Base-by-base conservation (phyloP, 352 stramenopile species). In the Pythium aphanidermatum region DNA sequence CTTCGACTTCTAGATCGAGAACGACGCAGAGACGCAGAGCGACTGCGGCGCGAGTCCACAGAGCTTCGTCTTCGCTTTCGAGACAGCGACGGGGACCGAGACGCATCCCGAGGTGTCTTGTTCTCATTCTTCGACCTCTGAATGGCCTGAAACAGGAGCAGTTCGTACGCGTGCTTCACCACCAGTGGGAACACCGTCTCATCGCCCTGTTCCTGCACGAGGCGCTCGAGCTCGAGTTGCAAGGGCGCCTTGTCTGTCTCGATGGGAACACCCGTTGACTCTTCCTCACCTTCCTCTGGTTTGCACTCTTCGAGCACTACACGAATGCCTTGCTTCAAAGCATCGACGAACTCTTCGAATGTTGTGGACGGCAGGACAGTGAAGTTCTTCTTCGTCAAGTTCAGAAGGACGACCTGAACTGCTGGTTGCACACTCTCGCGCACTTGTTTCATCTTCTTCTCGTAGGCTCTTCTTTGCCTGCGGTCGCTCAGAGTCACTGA, bases 261-360 rank as follows among this genome's bases (percentile, higher is more conserved):
- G 10, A 16, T 27, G 10, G 45, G 28, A 42, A 14, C 43, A 30
- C 5, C 24, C 17, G 14, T 59, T 25, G 39, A 17, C 13, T 48
- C 51, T 59, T 81, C 76, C 35, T 88, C 76, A 5, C 76, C 74
- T 52, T 89, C 72, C 46, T 89, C 74, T 16, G 66, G 60, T 12
- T 70, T 63, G 24, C 81, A 82, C 6, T 48, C 63, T 3, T 85
- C 68, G 17, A 82, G 37, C 7, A 41, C 34, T 4, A 47, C 23
- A 10, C 52, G 33, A 4, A 85, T 61, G 9, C 72, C 65, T 26
- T 40, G 55, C 14, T 61, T 50, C 2, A 86, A 42, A 2, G 58
- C 67, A 11, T 55, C 43, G 1, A 27, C 32, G 46, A 79, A 86
- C 0, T 53, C 61, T 5, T 68, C 58, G 23, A 60, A 83, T 11